These are phyloP conservation scores for Penicillium sp. DNA, from an alignment of 2,329 filamentous ascomycete genomes.

Conservation along the genomic window DNA sequence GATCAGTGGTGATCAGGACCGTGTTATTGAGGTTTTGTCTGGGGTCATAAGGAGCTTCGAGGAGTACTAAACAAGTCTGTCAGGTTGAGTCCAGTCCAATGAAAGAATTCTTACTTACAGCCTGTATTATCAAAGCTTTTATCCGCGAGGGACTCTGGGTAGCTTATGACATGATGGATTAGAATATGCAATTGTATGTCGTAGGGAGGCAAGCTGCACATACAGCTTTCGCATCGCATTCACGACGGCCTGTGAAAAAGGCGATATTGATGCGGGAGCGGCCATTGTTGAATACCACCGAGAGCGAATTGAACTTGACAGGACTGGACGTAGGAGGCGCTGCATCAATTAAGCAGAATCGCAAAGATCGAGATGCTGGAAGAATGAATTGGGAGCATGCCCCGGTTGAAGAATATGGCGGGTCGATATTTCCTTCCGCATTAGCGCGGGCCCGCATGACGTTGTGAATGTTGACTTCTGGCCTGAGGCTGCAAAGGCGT, in stretches of 20 bases:
- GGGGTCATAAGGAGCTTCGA: constrained; percentile 63
- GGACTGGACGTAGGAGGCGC: background rate
- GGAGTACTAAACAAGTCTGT: constrained; percentile 49
- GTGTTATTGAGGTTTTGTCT: constrained; percentile 58
- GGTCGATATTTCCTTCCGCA: too few relatives aligned
- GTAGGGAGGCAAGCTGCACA: constrained; percentile 28
- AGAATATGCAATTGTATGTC: background rate
- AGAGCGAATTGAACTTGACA: constrained; percentile 13
- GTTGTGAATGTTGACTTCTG: too few relatives aligned
- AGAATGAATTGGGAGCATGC: too few relatives aligned
- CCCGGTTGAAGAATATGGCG: too few relatives aligned
- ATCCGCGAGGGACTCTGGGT: constrained; percentile 84
- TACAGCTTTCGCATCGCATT: constrained; percentile 75
- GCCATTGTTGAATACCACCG: constrained; percentile 26
- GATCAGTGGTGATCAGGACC: constrained; percentile 80
- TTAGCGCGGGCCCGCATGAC: too few relatives aligned
- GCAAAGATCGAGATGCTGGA: background rate
- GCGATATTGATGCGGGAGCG: constrained; percentile 33
- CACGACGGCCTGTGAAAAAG: constrained; percentile 67
- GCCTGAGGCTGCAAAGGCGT: too few relatives aligned
- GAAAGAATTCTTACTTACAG: constrained; percentile 35
- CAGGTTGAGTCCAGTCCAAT: background rate
- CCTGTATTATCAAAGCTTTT: constrained; percentile 96
- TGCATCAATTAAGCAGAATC: constrained; percentile 6
- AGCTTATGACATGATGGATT: constrained; percentile 49